Base-by-base conservation (phyloP, 495 filamentous ascomycete genomes). In the Penicillium crystallinum region DNA sequence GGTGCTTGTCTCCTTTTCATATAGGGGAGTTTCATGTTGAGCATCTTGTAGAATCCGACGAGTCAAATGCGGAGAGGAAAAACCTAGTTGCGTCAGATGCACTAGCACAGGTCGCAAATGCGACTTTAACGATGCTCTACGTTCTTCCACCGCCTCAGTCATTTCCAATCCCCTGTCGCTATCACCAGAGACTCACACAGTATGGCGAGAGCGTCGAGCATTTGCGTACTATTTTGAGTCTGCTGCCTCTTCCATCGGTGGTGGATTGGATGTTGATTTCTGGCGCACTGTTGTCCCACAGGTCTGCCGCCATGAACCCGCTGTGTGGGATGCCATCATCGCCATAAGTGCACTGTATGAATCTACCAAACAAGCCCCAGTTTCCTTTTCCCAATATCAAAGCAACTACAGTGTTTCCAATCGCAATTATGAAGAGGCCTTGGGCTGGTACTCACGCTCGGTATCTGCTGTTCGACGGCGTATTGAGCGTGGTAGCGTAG, bases 31-130 rank as follows among this genome's bases (percentile, higher is more conserved):
- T 15, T 48, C 18, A 43, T 52, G 41, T 33, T 62, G 44, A 68
- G 3, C 6, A 1, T 23, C 6, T 46, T 6, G 10, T 44, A 72
- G 71, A 66, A 68, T 69, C 25, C 73, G 81, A 48, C 73, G 70
- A 46, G 72, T 84, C 27, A 84, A 82, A 55, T 84, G 80, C 50
- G 80, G 79, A 38, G 78, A 84, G 53, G 66, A 68, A 46, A 80
- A 76, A 59, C 81, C 80, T 0, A 36, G 52, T 7, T 77, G 74
- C 57, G 10, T 65, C 1, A 68, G 70, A 48, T 80, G 76, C 55
- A 75, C 62, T 19, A 74, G 63, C 25, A 77, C 77, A n/a, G 77
- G 77, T 36, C 73, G 76, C 23, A 75, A 74, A 34, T 77, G 75
- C 54, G 72, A 76, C 38, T 75, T 73, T 46, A 49, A 65, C 11